phyloP scores from a whole-genome alignment of 805 yeast species.

The Cyberlindnera americana region DNA sequence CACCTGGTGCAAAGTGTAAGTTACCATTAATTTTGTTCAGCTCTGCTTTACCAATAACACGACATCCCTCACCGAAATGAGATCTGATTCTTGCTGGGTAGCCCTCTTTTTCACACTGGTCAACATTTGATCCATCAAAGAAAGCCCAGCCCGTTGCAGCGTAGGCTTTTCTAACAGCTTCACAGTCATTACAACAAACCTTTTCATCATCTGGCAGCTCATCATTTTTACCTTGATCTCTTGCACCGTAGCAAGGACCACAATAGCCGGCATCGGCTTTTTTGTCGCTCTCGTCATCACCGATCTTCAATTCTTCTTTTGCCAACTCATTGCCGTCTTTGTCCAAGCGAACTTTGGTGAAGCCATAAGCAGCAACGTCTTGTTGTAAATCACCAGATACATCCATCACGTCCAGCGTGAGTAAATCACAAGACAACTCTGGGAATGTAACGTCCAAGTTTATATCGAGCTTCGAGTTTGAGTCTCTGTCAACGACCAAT shows the following conservation, averaged over 20 bases:
- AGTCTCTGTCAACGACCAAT: constrained; percentile 82
- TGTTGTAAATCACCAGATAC: constrained; percentile 79
- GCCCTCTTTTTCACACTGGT: constrained; percentile 89
- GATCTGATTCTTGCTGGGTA: constrained; percentile 62
- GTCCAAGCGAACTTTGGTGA: constrained; percentile 64
- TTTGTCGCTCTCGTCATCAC: constrained; percentile 32
- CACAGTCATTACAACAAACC: constrained; percentile 83
- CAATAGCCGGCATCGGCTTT: constrained; percentile 48
- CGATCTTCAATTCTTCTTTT: constrained; percentile 39
- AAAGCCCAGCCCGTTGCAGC: constrained; percentile 81
- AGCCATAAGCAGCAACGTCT: constrained; percentile 68
- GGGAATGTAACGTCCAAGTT: constrained; percentile 83
- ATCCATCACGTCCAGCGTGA: constrained; percentile 86
- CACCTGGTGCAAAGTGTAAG: constrained; percentile 95
- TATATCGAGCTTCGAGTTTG: constrained; percentile 70
- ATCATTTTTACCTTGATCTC: constrained; percentile 50
- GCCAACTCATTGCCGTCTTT: constrained; percentile 46
- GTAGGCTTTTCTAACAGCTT: constrained; percentile 76
- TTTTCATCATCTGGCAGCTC: constrained; percentile 36
- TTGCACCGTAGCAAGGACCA: constrained; percentile 90
- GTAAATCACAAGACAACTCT: constrained; percentile 75
- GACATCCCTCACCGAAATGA: constrained; percentile 79
- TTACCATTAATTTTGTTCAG: constrained; percentile 88
- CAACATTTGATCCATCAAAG: constrained; percentile 80
- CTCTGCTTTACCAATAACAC: constrained; percentile 72